Evolutionary conservation across 2,329 filamentous ascomycete species (phyloP).

Genomic region (Neofusicoccum parvum): DNA sequence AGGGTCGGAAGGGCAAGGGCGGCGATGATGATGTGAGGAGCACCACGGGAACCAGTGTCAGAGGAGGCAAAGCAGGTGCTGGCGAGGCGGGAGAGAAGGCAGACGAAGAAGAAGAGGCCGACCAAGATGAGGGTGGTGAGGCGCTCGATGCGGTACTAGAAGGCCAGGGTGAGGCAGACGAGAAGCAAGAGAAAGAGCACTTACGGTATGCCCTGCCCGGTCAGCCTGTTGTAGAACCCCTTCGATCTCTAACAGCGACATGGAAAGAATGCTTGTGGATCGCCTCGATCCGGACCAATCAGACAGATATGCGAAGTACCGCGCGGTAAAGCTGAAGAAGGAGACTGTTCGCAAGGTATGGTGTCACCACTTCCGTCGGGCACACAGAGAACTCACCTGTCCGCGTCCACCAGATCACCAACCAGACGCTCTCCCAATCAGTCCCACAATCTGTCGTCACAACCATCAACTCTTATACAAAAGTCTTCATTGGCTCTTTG

Average conservation of each 20-base stretch:
- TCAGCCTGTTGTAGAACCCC: background rate
- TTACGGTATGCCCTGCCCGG: conserved; percentile 44
- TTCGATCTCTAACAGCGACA: conserved; percentile 3
- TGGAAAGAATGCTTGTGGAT: conserved; percentile 58
- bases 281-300: conserved; percentile 69
- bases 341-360: conserved; percentile 67
- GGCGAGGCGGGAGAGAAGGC: conserved; percentile 48
- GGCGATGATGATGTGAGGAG: conserved; percentile 33
- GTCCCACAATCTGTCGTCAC: conserved; percentile 73
- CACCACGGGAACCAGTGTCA: conserved; percentile 39
- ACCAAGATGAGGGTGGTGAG: conserved; percentile 55
- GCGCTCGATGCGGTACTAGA: conserved; percentile 52
- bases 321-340: conserved; percentile 68
- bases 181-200: conserved; percentile 68
- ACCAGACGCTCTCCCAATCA: conserved; percentile 78
- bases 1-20: conserved; percentile 60
- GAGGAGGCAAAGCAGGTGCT: conserved; percentile 29
- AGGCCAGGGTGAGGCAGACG: conserved; percentile 59
- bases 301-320: conserved; percentile 70
- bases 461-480: conserved; percentile 74
- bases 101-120: conserved; percentile 61
- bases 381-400: background rate
- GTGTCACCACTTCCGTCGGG: background rate
- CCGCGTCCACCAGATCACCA: conserved; percentile 61
- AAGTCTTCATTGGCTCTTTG: conserved; percentile 75